These are phyloP conservation scores for Neoarthrinium moseri DNA, from an alignment of 2,329 filamentous ascomycete genomes.

Conservation along the genomic window DNA sequence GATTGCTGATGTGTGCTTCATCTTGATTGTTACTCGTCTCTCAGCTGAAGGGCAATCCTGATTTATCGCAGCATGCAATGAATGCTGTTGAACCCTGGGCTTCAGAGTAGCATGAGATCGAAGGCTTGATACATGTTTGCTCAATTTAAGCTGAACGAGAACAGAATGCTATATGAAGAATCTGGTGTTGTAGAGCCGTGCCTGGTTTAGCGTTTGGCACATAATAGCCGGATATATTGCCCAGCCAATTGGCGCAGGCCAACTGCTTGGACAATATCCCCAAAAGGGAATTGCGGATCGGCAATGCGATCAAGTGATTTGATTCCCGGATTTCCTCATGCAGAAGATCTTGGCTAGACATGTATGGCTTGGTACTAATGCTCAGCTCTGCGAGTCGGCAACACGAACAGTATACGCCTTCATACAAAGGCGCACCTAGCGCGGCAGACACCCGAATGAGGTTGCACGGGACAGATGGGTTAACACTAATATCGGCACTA, in stretches of 20 bases:
- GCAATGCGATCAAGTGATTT: not conserved
- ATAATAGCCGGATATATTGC: constrained; percentile 4
- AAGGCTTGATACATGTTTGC: not conserved
- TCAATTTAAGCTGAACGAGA: not conserved
- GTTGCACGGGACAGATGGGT: no score
- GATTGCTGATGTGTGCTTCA: not conserved
- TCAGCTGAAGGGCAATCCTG: not conserved
- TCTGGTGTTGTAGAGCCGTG: not conserved
- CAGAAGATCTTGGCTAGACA: no score
- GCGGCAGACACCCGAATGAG: no score
- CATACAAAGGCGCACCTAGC: no score
- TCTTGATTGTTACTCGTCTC: not conserved
- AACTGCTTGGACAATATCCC: not conserved
- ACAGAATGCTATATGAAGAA: not conserved
- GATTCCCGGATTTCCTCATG: no score
- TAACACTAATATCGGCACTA: no score
- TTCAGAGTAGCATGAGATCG: no score
- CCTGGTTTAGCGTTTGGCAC: not conserved
- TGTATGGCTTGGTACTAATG: no score
- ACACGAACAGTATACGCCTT: no score
- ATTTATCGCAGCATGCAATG: no score
- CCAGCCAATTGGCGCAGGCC: constrained; percentile 1
- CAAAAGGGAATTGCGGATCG: not conserved
- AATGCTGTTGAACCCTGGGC: no score
- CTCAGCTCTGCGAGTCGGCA: no score